These are phyloP conservation scores for Glarea lozoyensis DNA, from an alignment of 495 filamentous ascomycete species.

Conservation along the genomic window DNA sequence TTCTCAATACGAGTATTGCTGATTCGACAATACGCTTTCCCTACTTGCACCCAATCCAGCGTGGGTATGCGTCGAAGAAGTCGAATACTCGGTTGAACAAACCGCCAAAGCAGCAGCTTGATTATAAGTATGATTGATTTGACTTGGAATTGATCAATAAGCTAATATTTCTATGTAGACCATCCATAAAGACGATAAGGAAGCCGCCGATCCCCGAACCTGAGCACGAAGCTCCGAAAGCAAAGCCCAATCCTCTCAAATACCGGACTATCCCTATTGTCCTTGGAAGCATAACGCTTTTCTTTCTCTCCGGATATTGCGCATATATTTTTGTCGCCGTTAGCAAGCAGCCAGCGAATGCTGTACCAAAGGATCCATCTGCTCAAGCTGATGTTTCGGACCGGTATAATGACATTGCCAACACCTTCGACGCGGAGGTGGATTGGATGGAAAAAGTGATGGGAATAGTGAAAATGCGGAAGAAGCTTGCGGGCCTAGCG, in stretches of 20 bases:
- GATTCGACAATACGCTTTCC: too few species aligned
- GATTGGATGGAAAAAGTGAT: slow-evolving; percentile 56
- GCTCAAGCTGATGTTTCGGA: slow-evolving; percentile 18
- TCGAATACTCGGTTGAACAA: too few species aligned
- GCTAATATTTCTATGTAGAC: too few species aligned
- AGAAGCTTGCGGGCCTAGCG: slow-evolving; percentile 49
- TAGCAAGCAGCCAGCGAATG: neutral
- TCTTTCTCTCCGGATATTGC: slow-evolving; percentile 9
- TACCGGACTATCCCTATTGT: slow-evolving; percentile 18
- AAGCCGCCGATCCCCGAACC: too few species aligned
- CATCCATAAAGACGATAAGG: too few species aligned
- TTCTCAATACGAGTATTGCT: too few species aligned
- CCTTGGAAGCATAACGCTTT: slow-evolving; percentile 12
- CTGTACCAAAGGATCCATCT: neutral
- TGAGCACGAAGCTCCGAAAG: too few species aligned
- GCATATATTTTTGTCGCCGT: slow-evolving; percentile 11
- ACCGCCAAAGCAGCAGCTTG: slow-evolving; percentile 3
- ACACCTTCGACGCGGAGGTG: slow-evolving; percentile 53
- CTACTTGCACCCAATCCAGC: too few species aligned
- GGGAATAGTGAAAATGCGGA: slow-evolving; percentile 54
- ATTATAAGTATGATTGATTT: slow-evolving; percentile 15
- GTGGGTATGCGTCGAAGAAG: slow-evolving; percentile 5
- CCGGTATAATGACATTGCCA: slow-evolving; percentile 20
- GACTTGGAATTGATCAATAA: too few species aligned
- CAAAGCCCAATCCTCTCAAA: slow-evolving; percentile 13